phyloP scores from a whole-genome alignment of 2,329 filamentous ascomycete genomes.

The Microcyclospora tardicrescens region DNA sequence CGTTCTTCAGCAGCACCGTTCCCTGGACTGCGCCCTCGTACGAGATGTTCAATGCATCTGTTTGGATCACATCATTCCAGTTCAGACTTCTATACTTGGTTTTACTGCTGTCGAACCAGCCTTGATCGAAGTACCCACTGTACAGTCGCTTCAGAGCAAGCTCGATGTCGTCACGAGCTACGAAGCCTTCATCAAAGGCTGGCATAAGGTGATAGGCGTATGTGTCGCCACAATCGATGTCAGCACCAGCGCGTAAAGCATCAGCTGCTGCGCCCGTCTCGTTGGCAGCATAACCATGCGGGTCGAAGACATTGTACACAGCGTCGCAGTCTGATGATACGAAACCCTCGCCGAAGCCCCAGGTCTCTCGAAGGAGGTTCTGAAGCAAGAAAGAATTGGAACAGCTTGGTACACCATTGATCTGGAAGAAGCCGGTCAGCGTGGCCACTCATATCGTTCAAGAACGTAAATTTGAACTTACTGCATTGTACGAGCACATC shows the following conservation, averaged over 20 bases:
- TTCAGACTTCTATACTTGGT: slow-evolving; percentile 37
- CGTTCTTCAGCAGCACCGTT: slow-evolving; percentile 38
- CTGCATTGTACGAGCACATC: slow-evolving; percentile 49
- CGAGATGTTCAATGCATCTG: slow-evolving; percentile 38
- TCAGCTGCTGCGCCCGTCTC: slow-evolving; percentile 33
- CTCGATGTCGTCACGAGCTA: slow-evolving; percentile 35
- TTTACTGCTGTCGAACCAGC: slow-evolving; percentile 41
- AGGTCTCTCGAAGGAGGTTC: slow-evolving; percentile 47
- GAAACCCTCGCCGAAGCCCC: slow-evolving; percentile 47
- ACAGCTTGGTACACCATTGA: slow-evolving; percentile 48
- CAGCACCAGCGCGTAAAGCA: slow-evolving; percentile 37
- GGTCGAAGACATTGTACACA: slow-evolving; percentile 41
- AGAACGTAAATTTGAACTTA: not conserved
- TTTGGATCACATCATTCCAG: slow-evolving; percentile 42
- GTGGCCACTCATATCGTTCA: slow-evolving; percentile 33
- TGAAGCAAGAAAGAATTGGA: slow-evolving; percentile 47
- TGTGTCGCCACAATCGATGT: slow-evolving; percentile 39
- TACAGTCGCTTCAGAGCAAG: slow-evolving; percentile 39
- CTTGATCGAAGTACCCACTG: slow-evolving; percentile 38
- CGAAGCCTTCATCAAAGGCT: slow-evolving; percentile 28
- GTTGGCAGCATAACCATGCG: slow-evolving; percentile 28
- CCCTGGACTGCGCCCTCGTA: slow-evolving; percentile 31
- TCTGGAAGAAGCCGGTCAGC: no score
- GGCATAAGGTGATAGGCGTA: slow-evolving; percentile 31
- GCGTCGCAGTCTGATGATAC: slow-evolving; percentile 52